These are phyloP conservation scores for Amanita fuliginea DNA, from an alignment of 768 basidiomycete genomes.

Conservation along the genomic window DNA sequence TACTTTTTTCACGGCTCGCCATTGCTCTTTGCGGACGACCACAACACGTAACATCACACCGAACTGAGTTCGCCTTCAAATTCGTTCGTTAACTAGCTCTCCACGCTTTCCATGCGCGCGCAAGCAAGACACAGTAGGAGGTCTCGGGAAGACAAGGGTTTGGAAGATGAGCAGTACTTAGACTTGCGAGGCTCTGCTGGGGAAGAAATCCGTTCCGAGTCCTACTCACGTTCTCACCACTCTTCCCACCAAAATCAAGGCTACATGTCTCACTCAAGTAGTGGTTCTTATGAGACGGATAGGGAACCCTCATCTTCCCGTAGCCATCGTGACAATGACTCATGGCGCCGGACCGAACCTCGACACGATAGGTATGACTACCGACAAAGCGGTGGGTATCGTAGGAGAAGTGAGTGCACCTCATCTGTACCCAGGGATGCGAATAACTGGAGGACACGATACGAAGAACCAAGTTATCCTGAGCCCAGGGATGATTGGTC, in stretches of 20 bases:
- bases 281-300: slow-evolving; percentile 31
- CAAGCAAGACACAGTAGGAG: slow-evolving; percentile 38
- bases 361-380: slow-evolving; percentile 34
- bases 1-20: slow-evolving; percentile 15
- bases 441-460: slow-evolving; percentile 32
- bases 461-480: slow-evolving; percentile 28
- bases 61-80: slow-evolving; percentile 8
- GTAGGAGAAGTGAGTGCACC: slow-evolving; percentile 39
- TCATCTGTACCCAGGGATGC: slow-evolving; percentile 29
- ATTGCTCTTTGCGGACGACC: slow-evolving; percentile 20
- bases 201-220: slow-evolving; percentile 41
- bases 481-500: slow-evolving; percentile 37
- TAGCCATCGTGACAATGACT: slow-evolving; percentile 36
- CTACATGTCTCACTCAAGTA: slow-evolving; percentile 29
- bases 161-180: slow-evolving; percentile 36
- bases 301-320: slow-evolving; percentile 45
- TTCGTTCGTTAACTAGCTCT: slow-evolving; percentile 14
- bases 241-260: slow-evolving; percentile 36
- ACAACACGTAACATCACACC: slow-evolving; percentile 23
- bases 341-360: slow-evolving; percentile 37
- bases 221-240: slow-evolving; percentile 39
- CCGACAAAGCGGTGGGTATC: slow-evolving; percentile 31
- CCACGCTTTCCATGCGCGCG: slow-evolving; percentile 25
- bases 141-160: slow-evolving; percentile 39
- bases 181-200: slow-evolving; percentile 25